phyloP scores from a whole-genome alignment of 257 asterid genomes.

The Nyctanthes arbortristis region DNA sequence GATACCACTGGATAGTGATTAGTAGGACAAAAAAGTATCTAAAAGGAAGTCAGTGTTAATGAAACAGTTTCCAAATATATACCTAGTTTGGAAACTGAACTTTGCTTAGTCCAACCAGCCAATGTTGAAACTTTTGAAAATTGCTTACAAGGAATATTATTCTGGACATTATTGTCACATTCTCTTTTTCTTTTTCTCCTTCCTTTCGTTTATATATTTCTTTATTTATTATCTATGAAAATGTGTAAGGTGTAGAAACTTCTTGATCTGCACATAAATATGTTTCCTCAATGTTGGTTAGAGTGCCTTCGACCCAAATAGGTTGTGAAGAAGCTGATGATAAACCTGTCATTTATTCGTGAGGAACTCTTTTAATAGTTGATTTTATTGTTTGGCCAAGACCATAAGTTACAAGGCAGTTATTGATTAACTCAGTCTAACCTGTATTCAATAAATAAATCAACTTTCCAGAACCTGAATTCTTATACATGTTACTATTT shows the following conservation, averaged over 20 bases:
- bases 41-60: neutral
- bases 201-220: too few species aligned
- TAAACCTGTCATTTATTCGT: neutral
- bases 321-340: neutral
- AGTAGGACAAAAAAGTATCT: neutral
- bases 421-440: neutral
- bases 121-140: neutral
- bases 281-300: neutral
- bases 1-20: neutral
- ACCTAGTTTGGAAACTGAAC: neutral
- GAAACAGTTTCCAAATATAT: too few species aligned
- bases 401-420: neutral
- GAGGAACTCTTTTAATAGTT: neutral
- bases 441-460: neutral
- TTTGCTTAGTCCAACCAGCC: neutral
- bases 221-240: too few species aligned
- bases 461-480: neutral
- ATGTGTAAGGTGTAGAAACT: neutral
- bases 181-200: too few species aligned
- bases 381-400: neutral
- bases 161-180: neutral
- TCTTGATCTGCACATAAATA: neutral
- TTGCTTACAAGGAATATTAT: neutral
- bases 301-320: neutral
- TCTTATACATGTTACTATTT: slow-evolving; percentile 29